Evolutionary conservation across 192 early-diverging fungal genomes (phyloP), one percentile per base, ranked within the genome.

Genomic region (Entomortierella chlamydospora): DNA sequence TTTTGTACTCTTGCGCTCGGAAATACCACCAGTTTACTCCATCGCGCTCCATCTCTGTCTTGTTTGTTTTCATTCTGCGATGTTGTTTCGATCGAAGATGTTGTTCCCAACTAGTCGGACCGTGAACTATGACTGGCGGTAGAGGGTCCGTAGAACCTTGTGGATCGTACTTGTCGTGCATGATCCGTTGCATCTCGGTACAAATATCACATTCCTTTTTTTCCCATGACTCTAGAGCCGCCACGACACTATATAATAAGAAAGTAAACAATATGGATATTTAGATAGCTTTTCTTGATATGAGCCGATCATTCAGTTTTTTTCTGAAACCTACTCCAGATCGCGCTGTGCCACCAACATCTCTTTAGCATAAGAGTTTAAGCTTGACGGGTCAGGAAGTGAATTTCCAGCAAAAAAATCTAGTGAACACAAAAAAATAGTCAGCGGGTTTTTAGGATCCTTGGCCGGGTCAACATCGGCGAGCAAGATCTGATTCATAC

Each of bases 201-300:
- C 95, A 97, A 0, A 94, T 79, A 22, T 72, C 76, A 61, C 95
- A 97, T 30, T 80, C 74, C 64, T 90, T 86, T 52, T 92, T 91
- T 57, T 83, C 86, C 94, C 93, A 95, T 2, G 81, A 68, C n/a
- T 73, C 64, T 7, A 84, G 41, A n/a, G 61, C 77, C 5, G 66
- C 53, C 25, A 77, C 59, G 4, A 47, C 65, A 53, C 79, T 84
- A 58, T 47, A 39, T 42, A 70, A 55, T 17, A 73, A 50, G 29
- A 77, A 79, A 61, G 72, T 70, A 37, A 72, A 70, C 37, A 66
- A 62, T 8, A 60, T n/a, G n/a, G n/a, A 37, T n/a, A 41, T 42
- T 18, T 50, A 18, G 18, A 20, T 26, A 29, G 25, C 50, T 29
- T 2, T 45, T 56, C 29, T 59, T 8, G 26, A 22, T 47, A 39